Percentiles rank a stretch among this genome's conserved stretches.
Conservation (phyloP, 768 basidiomycete species). For the Rhizopogon vesiculosus region DNA sequence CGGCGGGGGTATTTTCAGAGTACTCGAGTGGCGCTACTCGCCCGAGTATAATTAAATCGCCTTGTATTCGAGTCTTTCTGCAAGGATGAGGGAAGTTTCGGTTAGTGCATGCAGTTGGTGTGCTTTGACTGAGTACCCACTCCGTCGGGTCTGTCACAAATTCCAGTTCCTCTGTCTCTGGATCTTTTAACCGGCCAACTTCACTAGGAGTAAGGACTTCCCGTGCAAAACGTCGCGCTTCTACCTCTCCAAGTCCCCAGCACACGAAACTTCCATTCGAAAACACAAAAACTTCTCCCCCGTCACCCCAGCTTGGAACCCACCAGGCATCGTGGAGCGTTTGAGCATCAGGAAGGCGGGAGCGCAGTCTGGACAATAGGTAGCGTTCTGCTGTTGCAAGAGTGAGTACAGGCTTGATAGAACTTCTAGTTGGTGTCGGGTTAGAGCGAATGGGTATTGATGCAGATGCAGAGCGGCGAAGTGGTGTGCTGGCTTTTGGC, state of each 20-base stretch:
- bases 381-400: conserved; percentile 84
- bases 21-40: conserved; percentile 56
- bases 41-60: conserved; percentile 89
- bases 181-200: conserved; percentile 56
- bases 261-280: conserved; percentile 85
- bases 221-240: conserved; percentile 62
- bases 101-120: neutral
- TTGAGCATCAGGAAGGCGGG: conserved; percentile 51
- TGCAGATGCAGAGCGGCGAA: conserved; percentile 78
- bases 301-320: conserved; percentile 65
- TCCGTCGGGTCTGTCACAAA: conserved; percentile 89
- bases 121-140: conserved; percentile 37
- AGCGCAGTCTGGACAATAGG: conserved; percentile 58
- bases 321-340: conserved; percentile 75
- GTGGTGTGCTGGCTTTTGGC: conserved; percentile 77
- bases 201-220: conserved; percentile 61
- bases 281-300: conserved; percentile 88
- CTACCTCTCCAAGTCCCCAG: conserved; percentile 80
- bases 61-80: conserved; percentile 84
- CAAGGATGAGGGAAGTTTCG: neutral
- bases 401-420: conserved; percentile 74
- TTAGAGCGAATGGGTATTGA: conserved; percentile 84
- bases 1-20: conserved; percentile 35
- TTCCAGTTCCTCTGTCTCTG: conserved; percentile 88
- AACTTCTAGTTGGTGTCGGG: conserved; percentile 79